Conservation (phyloP, 495 filamentous ascomycete species). For the Penicillium odoratum region DNA sequence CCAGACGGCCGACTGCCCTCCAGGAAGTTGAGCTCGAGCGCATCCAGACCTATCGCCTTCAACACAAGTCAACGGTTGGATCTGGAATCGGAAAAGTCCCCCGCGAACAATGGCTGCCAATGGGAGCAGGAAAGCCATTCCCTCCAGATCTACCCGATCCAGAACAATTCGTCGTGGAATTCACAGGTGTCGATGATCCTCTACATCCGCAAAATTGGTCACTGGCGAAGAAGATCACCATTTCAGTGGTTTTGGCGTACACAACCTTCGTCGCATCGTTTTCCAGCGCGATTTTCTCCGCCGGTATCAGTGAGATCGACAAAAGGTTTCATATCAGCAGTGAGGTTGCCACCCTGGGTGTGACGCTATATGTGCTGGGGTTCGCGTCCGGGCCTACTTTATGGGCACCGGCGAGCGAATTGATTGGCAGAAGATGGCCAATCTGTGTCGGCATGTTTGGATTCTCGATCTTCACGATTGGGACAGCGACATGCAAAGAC, state of each 20-base stretch:
- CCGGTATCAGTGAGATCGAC: conserved; percentile 40
- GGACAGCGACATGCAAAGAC: conserved; percentile 57
- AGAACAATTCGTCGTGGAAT: conserved; percentile 55
- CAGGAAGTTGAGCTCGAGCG: conserved; percentile 33
- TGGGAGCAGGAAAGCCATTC: conserved; percentile 45
- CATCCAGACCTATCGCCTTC: conserved; percentile 35
- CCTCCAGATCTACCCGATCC: conserved; percentile 45
- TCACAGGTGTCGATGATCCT: conserved; percentile 51
- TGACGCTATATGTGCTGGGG: conserved; percentile 56
- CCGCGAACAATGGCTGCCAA: conserved; percentile 31
- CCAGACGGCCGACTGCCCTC: conserved; percentile 26
- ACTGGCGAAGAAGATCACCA: conserved; percentile 19
- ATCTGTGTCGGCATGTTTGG: conserved; percentile 52
- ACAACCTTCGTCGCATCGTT: conserved; percentile 56
- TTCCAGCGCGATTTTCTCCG: conserved; percentile 54
- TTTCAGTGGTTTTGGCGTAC: conserved; percentile 41
- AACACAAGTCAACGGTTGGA: conserved; percentile 37
- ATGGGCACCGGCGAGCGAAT: conserved; percentile 71
- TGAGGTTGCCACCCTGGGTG: conserved; percentile 54
- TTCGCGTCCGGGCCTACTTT: conserved; percentile 53
- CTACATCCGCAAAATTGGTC: conserved; percentile 56
- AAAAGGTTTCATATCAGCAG: conserved; percentile 47
- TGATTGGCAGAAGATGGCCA: conserved; percentile 62
- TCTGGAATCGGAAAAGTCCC: conserved; percentile 24
- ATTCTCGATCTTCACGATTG: conserved; percentile 56